Evolutionary conservation across 768 basidiomycete genomes (phyloP), one percentile per base, ranked within the genome.

Genomic region (Suillus fuscotomentosus): DNA sequence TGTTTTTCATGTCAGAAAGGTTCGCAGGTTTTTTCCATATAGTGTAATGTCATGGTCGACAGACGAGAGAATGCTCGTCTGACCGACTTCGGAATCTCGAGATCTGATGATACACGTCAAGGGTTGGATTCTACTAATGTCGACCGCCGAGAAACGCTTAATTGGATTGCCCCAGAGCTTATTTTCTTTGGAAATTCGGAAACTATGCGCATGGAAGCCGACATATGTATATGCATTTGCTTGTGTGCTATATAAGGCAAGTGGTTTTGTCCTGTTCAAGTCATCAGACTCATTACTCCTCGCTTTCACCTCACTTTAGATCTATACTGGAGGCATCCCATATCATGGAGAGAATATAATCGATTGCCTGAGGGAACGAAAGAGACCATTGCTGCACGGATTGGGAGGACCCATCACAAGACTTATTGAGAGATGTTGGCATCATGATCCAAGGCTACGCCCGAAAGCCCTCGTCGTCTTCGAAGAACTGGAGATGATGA

Each of bases 91-190:
- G 74, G 74, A 56, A 68, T 73, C 66, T 72, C 74, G 3, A 38
- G 65, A 8, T 55, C 72, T n/a, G 60, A 66, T 9, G 72, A 75
- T 53, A 72, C 72, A 51, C 61, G 67, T 20, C 65, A 62, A 51
- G 66, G 61, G 47, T 62, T 76, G 15, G 75, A 75, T 53, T 68
- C 74, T 8, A 60, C 68, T 0, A 64, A 66, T 24, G 67, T 75
- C 10, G 70, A 71, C 54, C 65, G 61, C 36, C 15, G 60, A 39
- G 9, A 17, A 3, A 70, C 69, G 10, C 50, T 62, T 6, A 43
- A 38, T 39, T 75, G 75, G 74, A 70, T 69, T 68, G 75, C 74
- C 17, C 75, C 74, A 17, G 74, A 75, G 43, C 24, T 75, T 17
- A 57, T 72, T 8, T 0, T 70, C 7, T 0, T 6, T 5, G 45